Evolutionary conservation across 805 yeast genomes (phyloP), one percentile per base, ranked within the genome.

Genomic region (Maudiozyma saulgeensis): DNA sequence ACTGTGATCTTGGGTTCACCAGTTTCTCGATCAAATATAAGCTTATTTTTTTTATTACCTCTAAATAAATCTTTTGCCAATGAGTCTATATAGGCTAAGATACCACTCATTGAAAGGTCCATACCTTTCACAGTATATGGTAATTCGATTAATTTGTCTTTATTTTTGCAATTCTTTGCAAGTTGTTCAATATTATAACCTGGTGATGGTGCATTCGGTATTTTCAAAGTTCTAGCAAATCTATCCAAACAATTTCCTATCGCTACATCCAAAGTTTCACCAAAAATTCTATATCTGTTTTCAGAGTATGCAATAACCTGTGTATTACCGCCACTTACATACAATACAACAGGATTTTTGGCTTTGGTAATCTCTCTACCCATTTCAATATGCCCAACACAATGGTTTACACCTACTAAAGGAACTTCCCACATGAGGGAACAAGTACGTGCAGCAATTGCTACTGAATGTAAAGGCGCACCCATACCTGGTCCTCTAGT

Each of bases 401-500:
- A 93, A 67, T 93, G 99, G 61, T 93, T 93, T 3, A 93, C 99
- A 0, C 98, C 98, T 7, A 93, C 83, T 32, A 93, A 66, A 0
- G 99, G 98, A 21, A 85, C 69, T 2, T 77, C 64, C 95, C 96
- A 88, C 56, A 91, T 62, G 56, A 84, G 80, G 8, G 88, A 73
- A 38, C 90, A 68, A 0, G 96, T 82, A 61, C 99, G 73, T 1
- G 99, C 98, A 1, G 95, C 95, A 45, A 93, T 75, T 2, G 84
- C 98, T 39, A 89, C 96, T 49, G 91, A 81, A 58, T 93, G 96
- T 47, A 93, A 70, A 0, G 99, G 99, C 0, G 98, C 98, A 2
- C 99, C 99, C 98, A 93, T 93, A 0, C 99, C 99, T 0, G 99
- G 99, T 5, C 99, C 99, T 67, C 86, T 95, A 1, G 99, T 93